Evolutionary conservation across 192 early-diverging fungal species (phyloP).

Genomic region (Entomortierella chlamydospora): DNA sequence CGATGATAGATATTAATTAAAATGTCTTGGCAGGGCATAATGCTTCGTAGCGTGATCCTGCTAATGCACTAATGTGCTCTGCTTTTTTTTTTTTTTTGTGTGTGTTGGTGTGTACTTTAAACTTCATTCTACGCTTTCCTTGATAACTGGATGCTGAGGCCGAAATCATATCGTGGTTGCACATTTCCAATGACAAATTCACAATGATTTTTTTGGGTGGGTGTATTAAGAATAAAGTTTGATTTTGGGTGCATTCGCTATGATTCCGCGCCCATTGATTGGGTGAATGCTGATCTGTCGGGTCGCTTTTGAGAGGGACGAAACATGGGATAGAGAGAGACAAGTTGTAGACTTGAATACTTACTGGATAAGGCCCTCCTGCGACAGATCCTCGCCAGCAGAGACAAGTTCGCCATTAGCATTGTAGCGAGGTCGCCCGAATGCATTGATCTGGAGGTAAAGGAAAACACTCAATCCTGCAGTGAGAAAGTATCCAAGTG

Average conservation of each 20-base stretch:
- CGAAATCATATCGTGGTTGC: background rate
- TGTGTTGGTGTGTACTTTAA: too few species aligned
- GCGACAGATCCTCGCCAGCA: slow-evolving; percentile 65
- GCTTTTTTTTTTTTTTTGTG: too few species aligned
- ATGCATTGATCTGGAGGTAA: slow-evolving; percentile 59
- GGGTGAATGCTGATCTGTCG: background rate
- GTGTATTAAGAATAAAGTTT: slow-evolving; percentile 13
- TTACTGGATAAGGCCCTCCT: slow-evolving; percentile 66
- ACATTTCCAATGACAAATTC: slow-evolving; percentile 53
- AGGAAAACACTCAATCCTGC: slow-evolving; percentile 62
- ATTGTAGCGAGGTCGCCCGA: slow-evolving; percentile 59
- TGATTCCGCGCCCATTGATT: slow-evolving; percentile 9
- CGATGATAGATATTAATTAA: slow-evolving; percentile 7
- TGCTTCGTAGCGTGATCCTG: too few species aligned
- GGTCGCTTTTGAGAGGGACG: too few species aligned
- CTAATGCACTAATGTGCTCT: too few species aligned
- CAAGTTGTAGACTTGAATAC: slow-evolving; percentile 12
- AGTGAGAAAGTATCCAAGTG: slow-evolving; percentile 56
- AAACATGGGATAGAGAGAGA: too few species aligned
- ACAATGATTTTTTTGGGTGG: slow-evolving; percentile 24
- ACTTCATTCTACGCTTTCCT: too few species aligned
- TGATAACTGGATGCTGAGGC: too few species aligned
- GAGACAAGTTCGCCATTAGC: slow-evolving; percentile 51
- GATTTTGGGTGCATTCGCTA: slow-evolving; percentile 14
- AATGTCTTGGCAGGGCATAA: background rate